These are phyloP conservation scores for Botrytis squamosa DNA, from an alignment of 2,329 filamentous ascomycete genomes.

Conservation along the genomic window DNA sequence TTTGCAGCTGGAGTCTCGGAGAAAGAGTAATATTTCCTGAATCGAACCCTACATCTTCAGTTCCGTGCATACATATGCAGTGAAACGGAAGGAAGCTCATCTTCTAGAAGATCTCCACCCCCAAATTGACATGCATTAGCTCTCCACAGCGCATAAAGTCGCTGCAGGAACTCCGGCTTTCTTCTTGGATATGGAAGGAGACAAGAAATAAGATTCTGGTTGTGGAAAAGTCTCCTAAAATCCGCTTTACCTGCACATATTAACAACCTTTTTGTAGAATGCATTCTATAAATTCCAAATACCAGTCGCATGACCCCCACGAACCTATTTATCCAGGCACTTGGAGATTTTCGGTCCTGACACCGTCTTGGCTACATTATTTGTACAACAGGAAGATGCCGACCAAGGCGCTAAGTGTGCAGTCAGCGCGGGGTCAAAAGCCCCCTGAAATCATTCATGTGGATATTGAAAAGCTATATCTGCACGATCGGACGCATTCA, in stretches of 20 bases:
- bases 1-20: neutral
- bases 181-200: slow-evolving; percentile 9
- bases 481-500: slow-evolving; percentile 16
- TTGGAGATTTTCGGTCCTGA: neutral
- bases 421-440: neutral
- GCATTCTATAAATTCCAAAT: neutral
- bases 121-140: neutral
- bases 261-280: neutral
- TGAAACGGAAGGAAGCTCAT: slow-evolving; percentile 15
- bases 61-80: slow-evolving; percentile 13
- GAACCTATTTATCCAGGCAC: slow-evolving; percentile 17
- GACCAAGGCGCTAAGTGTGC: neutral
- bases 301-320: slow-evolving; percentile 8
- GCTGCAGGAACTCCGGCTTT: slow-evolving; percentile 10
- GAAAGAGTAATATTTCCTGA: neutral
- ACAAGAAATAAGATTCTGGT: neutral
- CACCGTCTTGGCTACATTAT: slow-evolving; percentile 10
- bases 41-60: neutral
- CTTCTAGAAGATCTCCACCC: slow-evolving; percentile 17
- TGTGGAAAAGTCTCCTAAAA: neutral
- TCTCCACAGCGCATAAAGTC: neutral
- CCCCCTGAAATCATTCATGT: neutral
- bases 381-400: neutral
- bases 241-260: neutral
- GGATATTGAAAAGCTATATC: neutral